Percentiles rank a stretch among this genome's conserved stretches.
These are phyloP conservation scores for Hypomyces perniciosus DNA, from an alignment of 2,329 filamentous ascomycete genomes.

Conservation along the genomic window DNA sequence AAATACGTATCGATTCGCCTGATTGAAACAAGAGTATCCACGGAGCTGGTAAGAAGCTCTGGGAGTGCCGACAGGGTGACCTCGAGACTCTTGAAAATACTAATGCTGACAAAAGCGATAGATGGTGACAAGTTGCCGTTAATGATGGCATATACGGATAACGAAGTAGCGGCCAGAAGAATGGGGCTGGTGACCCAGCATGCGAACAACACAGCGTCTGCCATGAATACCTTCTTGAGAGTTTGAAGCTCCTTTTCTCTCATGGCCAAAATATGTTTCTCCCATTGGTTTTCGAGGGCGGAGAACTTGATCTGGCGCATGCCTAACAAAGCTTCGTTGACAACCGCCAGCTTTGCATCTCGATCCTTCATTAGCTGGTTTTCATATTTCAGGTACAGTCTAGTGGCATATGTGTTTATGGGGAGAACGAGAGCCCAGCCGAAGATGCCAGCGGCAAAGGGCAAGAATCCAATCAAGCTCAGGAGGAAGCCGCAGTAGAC, in stretches of 20 bases:
- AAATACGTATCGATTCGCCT: slow-evolving; percentile 68
- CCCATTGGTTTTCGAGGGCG: slow-evolving; percentile 69
- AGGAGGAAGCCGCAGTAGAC: slow-evolving; percentile 62
- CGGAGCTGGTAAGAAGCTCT: slow-evolving; percentile 61
- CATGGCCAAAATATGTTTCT: slow-evolving; percentile 57
- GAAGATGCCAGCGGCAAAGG: slow-evolving; percentile 58
- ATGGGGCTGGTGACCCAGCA: slow-evolving; percentile 72
- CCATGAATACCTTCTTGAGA: slow-evolving; percentile 60
- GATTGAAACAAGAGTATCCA: slow-evolving; percentile 69
- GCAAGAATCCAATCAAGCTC: slow-evolving; percentile 66
- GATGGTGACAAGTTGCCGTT: slow-evolving; percentile 61
- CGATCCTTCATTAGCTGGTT: slow-evolving; percentile 68
- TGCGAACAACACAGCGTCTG: slow-evolving; percentile 55
- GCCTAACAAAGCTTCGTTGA: slow-evolving; percentile 71
- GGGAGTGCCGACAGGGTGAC: slow-evolving; percentile 64
- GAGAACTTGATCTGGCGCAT: slow-evolving; percentile 84
- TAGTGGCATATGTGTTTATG: slow-evolving; percentile 61
- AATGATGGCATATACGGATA: slow-evolving; percentile 61
- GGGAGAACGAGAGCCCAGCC: slow-evolving; percentile 61
- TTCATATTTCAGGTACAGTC: slow-evolving; percentile 57
- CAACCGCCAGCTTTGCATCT: slow-evolving; percentile 67
- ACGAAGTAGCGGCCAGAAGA: slow-evolving; percentile 63
- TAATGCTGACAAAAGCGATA: slow-evolving; percentile 72
- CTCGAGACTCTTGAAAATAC: slow-evolving; percentile 69
- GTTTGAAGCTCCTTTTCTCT: slow-evolving; percentile 61